Base-by-base conservation (phyloP, 2,329 filamentous ascomycete genomes). In the Colletotrichum sp. region DNA sequence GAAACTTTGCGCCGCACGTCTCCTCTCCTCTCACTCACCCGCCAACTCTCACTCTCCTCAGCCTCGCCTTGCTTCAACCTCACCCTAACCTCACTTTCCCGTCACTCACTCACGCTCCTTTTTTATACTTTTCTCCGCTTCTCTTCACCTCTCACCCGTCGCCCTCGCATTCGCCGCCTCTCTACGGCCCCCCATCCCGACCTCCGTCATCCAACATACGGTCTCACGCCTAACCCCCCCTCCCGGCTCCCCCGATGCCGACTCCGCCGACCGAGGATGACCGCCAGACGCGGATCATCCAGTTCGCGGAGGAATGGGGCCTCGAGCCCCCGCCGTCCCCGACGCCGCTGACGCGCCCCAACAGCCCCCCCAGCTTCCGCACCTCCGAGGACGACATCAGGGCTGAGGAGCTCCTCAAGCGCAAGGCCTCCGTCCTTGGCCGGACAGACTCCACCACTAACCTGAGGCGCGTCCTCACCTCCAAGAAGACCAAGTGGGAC, bases 381-480 rank as follows among this genome's bases (percentile, higher is more conserved):
- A 87, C 86, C 2, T 80, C 88, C 1, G 85, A 85, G 70, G 90
- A 92, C 78, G 89, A 92, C 66, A 81, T 85, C 30, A 81, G 85
- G 5, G 90, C 90, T n/a, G 90, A 92, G 69, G 88, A 89, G 39
- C 84, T 92, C 34, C 84, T 92, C 69, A 88, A 89, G 78, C 86
- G 86, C 28, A 87, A 87, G 15, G 68, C 82, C 62, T 64, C 62
- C 36, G 77, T 77, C 39, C 83, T 83, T 18, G 78, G 81, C 16
- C 82, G 84, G 52, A 78, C 82, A 5, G 80, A 81, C 9, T 80
- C 79, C n/a, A 79, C 82, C 39, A 79, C 79, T 13, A 79, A 80
- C 16, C 78, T 85, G 24, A 83, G 82, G 57, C 85, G 86, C 10
- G 86, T 87, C 13, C 89, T 89, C 76, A 86, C 84, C 2, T 87